Conservation (phyloP, 2,329 filamentous ascomycete species). For the Talaromyces sp. region DNA sequence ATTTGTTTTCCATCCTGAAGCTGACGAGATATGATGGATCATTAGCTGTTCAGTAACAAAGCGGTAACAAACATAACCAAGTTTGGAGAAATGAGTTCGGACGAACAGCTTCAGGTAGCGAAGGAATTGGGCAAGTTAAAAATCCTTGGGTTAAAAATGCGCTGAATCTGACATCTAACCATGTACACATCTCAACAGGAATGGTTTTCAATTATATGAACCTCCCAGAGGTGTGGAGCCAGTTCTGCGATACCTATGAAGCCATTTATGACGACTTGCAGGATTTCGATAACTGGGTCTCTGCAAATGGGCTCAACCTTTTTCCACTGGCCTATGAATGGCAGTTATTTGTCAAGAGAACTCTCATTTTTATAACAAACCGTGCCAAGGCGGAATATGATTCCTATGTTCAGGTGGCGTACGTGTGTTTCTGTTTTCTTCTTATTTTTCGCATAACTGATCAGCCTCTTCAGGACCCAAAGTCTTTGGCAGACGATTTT, state of each 20-base stretch:
- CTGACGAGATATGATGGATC: neutral
- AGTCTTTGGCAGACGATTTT: neutral
- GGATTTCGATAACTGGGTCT: conserved; percentile 1
- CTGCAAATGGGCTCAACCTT: neutral
- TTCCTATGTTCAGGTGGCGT: neutral
- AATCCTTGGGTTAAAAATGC: neutral
- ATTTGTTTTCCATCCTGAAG: neutral
- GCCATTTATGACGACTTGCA: conserved; percentile 2
- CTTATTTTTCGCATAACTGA: neutral
- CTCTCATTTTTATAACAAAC: neutral
- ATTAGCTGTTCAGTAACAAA: neutral
- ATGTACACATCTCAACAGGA: neutral
- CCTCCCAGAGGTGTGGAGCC: conserved; percentile 2
- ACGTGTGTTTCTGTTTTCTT: neutral
- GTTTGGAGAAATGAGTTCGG: neutral
- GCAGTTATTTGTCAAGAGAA: neutral
- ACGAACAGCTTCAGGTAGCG: conserved; percentile 1
- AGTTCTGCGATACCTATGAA: conserved; percentile 7
- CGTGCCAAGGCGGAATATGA: neutral
- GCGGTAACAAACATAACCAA: neutral
- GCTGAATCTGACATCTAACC: neutral
- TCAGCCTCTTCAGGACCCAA: neutral
- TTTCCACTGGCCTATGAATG: neutral
- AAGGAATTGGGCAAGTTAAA: conserved; percentile 1
- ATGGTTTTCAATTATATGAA: conserved; percentile 10